phyloP scores from a whole-genome alignment of 2,329 filamentous ascomycete species.

The Microascus cirrosus region DNA sequence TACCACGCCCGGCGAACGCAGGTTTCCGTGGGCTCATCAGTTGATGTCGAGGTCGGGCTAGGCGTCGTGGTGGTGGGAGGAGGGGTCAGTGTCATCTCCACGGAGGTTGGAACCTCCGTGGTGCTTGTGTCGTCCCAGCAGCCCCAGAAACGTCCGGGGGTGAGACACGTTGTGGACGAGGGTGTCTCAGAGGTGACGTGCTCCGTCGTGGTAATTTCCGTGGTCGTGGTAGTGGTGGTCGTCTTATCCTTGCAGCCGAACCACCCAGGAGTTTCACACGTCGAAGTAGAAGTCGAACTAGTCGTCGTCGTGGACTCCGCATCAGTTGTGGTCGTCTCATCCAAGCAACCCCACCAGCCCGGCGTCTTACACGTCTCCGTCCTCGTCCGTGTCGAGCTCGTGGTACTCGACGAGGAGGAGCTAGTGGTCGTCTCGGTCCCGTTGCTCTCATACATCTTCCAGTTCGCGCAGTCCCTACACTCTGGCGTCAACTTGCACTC shows the following conservation, averaged over 20 bases:
- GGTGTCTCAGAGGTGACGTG: conserved; percentile 11
- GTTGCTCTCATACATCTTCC: conserved; percentile 94
- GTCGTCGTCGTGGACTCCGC: conserved; percentile 25
- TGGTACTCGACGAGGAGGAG: conserved; percentile 40
- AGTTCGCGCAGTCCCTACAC: conserved; percentile 81
- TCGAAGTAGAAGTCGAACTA: conserved; percentile 36
- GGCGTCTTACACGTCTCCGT: conserved; percentile 86
- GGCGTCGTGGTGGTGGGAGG: conserved; percentile 16
- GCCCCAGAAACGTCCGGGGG: conserved; percentile 37
- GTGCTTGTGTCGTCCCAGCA: conserved; percentile 27
- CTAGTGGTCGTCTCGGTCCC: conserved; percentile 66
- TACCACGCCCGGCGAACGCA: conserved; percentile 28
- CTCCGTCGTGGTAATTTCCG: conserved; percentile 14
- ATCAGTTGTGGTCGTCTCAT: conserved; percentile 42
- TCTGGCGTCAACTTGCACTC: conserved; percentile 64
- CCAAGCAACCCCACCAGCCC: conserved; percentile 80
- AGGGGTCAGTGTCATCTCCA: conserved; percentile 13
- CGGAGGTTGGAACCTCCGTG: background rate
- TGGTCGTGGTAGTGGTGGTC: conserved; percentile 20
- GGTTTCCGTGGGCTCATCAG: conserved; percentile 15
- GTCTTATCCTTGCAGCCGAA: conserved; percentile 50
- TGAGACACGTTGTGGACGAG: conserved; percentile 28
- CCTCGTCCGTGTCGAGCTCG: conserved; percentile 49
- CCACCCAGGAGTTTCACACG: conserved; percentile 53
- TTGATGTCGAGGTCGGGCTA: conserved; percentile 12